Base-by-base conservation (phyloP, 2,329 filamentous ascomycete species). In the Xylaria sp. region DNA sequence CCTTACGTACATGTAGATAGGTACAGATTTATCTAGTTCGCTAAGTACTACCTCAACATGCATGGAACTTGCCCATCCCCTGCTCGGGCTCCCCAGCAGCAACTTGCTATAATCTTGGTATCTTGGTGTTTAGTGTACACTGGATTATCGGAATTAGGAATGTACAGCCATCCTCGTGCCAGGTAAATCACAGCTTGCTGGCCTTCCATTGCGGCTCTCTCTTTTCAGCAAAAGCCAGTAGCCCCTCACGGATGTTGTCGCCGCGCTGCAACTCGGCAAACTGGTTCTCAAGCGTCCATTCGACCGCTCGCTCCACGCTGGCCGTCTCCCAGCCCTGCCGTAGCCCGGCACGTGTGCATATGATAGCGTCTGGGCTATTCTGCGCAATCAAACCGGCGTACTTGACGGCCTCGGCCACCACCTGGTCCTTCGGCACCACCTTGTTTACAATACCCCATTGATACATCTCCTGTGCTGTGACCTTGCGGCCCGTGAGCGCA, bases 351-450 rank as follows among this genome's bases (percentile, higher is more conserved):
- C 74, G 71, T 13, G 74, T 74, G 67, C 73, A 75, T 46, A 76
- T 72, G 54, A 76, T 75, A 7, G 74, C 73, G 33, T 76, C 74
- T 6, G 74, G 74, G 61, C 74, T 75, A 46, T 75, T 75, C 63
- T 65, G 68, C 51, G 73, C 74, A 48, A 75, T 74, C 33, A 71
- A 86, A 74, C 95, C 92, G 46, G 89, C 93, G 31, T 96, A 86
- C 80, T 95, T 91, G 42, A 91, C 85, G 1, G 93, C 92, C 80
- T 97, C 96, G 63, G 90, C 87, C 38, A 97, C 84, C 11, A 97
- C 71, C 3, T 66, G 59, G 46, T 73, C 73, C 48, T 65, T 69
- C 20, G 73, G 70, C 13, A 74, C 73, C 46, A 74, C 72, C 64
- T 73, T 74, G 56, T 76, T 75, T 10, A 76, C 73, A 2, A 76